Percentiles rank a stretch among this genome's conserved stretches.
Conservation (phyloP, 306 rosid species). For the Pachyrhizus erosus region DNA sequence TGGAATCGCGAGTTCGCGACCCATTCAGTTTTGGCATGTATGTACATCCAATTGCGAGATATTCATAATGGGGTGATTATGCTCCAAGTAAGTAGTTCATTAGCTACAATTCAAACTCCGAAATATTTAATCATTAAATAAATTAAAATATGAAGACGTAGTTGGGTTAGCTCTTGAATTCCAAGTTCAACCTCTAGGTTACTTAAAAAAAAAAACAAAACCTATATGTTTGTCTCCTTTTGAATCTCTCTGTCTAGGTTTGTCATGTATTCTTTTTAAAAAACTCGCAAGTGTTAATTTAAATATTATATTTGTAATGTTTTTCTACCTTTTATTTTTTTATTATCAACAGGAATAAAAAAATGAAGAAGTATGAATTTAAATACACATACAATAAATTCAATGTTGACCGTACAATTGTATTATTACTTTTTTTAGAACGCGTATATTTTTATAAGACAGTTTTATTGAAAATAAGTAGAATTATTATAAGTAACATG, state of each 20-base stretch:
- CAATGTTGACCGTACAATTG: too few relatives aligned
- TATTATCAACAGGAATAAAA: too few relatives aligned
- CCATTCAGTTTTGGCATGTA: not conserved
- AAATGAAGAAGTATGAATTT: too few relatives aligned
- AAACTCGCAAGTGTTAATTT: not conserved
- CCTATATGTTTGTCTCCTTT: slow-evolving; percentile 2
- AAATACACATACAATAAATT: too few relatives aligned
- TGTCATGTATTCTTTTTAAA: not conserved
- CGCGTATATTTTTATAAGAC: too few relatives aligned
- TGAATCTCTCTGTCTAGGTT: not conserved
- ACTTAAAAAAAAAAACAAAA: too few relatives aligned
- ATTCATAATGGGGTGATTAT: slow-evolving; percentile 32
- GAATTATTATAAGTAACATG: too few relatives aligned
- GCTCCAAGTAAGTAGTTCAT: slow-evolving; percentile 23
- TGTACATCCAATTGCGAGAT: slow-evolving; percentile 1
- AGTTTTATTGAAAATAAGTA: too few relatives aligned
- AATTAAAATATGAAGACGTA: not conserved
- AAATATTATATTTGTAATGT: too few relatives aligned
- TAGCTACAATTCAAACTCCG: not conserved
- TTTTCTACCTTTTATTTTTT: too few relatives aligned
- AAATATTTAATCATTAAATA: not conserved
- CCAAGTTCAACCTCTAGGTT: slow-evolving; percentile 26
- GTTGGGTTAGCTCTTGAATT: slow-evolving; percentile 13
- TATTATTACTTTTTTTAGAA: too few relatives aligned
- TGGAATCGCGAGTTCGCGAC: slow-evolving; percentile 23